Evolutionary conservation across 345 rosid species (phyloP).

Genomic region (Sonneratia caseolaris): DNA sequence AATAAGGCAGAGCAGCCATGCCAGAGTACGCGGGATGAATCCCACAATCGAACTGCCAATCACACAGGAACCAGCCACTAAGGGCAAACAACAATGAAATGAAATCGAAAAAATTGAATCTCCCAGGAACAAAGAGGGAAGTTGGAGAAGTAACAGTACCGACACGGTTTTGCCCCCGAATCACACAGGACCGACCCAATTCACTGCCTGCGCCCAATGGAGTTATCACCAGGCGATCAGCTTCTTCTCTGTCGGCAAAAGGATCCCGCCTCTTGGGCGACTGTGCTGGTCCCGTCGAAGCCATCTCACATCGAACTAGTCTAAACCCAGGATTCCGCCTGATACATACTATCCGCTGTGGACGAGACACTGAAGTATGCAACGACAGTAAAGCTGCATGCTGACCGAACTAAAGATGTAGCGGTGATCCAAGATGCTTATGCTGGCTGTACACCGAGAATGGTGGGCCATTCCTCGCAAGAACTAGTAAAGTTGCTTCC

Average conservation of each 20-base stretch:
- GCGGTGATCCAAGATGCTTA: too few relatives aligned
- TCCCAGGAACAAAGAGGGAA: neutral
- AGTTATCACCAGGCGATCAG: conserved; percentile 61
- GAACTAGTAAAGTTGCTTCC: too few relatives aligned
- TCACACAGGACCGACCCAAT: conserved; percentile 87
- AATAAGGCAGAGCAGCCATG: conserved; percentile 89
- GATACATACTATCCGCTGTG: too few relatives aligned
- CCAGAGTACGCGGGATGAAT: conserved; percentile 86
- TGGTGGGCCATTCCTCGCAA: too few relatives aligned
- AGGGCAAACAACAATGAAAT: neutral
- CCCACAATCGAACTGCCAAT: conserved; percentile 76
- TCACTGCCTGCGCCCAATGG: conserved; percentile 91
- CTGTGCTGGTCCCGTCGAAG: conserved; percentile 34
- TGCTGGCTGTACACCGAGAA: too few relatives aligned
- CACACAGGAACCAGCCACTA: neutral
- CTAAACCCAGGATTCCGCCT: too few relatives aligned
- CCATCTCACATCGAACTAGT: conserved; percentile 18
- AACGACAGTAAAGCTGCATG: too few relatives aligned
- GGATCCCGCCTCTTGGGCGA: conserved; percentile 63
- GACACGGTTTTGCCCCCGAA: conserved; percentile 65
- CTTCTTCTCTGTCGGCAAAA: conserved; percentile 41
- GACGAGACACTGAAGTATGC: too few relatives aligned
- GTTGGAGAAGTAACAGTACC: conserved; percentile 19
- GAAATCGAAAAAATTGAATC: neutral
- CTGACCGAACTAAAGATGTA: too few relatives aligned